These are phyloP conservation scores for Lenwebbia sp. DNA, from an alignment of 345 rosid genomes.

Conservation along the genomic window DNA sequence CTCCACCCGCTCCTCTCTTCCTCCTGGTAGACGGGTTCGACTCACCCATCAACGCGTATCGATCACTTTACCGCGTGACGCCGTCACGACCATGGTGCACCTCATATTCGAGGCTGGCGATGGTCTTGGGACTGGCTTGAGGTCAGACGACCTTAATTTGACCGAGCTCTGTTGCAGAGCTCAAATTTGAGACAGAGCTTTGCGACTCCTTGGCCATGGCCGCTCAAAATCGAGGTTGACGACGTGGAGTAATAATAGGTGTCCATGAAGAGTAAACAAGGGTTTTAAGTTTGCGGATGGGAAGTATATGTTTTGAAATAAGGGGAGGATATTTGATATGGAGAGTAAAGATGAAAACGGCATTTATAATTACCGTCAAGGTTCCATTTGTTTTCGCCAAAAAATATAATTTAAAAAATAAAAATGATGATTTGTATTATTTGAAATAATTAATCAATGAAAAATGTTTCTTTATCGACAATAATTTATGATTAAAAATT, in stretches of 20 bases:
- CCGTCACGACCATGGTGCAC: not conserved
- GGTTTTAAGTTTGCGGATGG: fast-evolving
- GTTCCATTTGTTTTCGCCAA: fast-evolving
- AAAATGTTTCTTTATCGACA: not conserved
- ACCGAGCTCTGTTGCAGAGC: not conserved
- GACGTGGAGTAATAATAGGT: not conserved
- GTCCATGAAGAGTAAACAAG: not conserved
- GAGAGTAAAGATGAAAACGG: not conserved
- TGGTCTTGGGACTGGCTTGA: not conserved
- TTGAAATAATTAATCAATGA: not conserved
- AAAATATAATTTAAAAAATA: not conserved
- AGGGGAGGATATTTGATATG: not conserved
- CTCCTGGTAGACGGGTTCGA: not conserved
- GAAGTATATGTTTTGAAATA: not conserved
- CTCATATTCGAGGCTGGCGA: not conserved
- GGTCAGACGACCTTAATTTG: not conserved
- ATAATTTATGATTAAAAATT: not conserved
- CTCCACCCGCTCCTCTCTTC: not conserved
- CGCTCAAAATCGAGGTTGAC: not conserved
- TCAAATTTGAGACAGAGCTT: not conserved
- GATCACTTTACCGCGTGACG: not conserved
- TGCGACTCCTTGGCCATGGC: not conserved
- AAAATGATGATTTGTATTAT: not conserved
- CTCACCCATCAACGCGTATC: not conserved
- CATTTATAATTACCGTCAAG: not conserved